Percentiles rank a stretch among this genome's conserved stretches.
These are phyloP conservation scores for Rossbeevera mucosa DNA, from an alignment of 768 basidiomycete species.

Conservation along the genomic window DNA sequence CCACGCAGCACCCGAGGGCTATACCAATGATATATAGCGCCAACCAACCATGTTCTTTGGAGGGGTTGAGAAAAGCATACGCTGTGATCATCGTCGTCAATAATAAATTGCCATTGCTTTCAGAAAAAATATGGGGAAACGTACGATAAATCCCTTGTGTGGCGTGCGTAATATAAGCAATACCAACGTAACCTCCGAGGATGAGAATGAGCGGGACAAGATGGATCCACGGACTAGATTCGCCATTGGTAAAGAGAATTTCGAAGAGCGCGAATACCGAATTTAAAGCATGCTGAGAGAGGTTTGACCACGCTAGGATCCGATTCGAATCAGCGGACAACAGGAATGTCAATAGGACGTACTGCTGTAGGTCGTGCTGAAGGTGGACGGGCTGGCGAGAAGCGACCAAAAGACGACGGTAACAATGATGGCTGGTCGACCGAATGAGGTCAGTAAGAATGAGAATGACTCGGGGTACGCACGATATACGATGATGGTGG, in stretches of 20 bases:
- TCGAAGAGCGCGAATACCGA: constrained; percentile 53
- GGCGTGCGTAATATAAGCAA: constrained; percentile 63
- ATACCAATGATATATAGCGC: constrained; percentile 65
- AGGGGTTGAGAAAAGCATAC: constrained; percentile 62
- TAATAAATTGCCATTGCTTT: neutral
- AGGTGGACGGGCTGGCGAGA: constrained; percentile 40
- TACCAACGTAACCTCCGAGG: constrained; percentile 53
- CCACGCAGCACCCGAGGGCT: constrained; percentile 42
- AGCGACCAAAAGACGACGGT: constrained; percentile 62
- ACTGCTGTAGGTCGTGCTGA: constrained; percentile 38
- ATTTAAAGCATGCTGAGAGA: constrained; percentile 62
- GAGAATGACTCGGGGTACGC: constrained; percentile 27
- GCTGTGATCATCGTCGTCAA: constrained; percentile 36
- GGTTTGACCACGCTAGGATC: constrained; percentile 51
- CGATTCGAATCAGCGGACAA: neutral
- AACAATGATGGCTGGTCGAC: constrained; percentile 52
- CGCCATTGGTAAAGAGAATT: constrained; percentile 48
- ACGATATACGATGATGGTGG: constrained; percentile 56
- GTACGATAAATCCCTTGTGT: constrained; percentile 63
- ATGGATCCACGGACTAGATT: constrained; percentile 49
- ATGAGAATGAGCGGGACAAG: constrained; percentile 45
- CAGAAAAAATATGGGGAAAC: constrained; percentile 18
- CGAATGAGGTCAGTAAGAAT: neutral
- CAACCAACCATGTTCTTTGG: constrained; percentile 37
- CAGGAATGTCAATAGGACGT: constrained; percentile 12